Percentiles rank a stretch among this genome's conserved stretches.
Conservation (phyloP, 2,329 filamentous ascomycete genomes). For the Phyllosticta citrichinensis region DNA sequence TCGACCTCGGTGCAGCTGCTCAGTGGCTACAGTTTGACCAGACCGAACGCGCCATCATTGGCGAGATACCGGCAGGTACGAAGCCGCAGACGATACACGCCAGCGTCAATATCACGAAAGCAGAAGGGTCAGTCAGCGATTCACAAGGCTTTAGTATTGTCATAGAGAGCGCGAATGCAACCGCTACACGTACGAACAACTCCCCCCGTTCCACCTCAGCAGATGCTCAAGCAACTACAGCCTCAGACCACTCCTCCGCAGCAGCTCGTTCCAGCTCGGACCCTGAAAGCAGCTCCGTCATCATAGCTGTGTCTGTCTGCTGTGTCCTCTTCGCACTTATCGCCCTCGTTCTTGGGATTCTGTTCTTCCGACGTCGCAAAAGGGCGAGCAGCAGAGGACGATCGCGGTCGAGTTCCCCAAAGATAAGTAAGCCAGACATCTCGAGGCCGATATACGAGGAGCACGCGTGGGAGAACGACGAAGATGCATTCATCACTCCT, state of each 20-base stretch:
- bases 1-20: slow-evolving; percentile 34
- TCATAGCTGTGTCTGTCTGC: slow-evolving; percentile 15
- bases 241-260: slow-evolving; percentile 11
- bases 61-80: slow-evolving; percentile 36
- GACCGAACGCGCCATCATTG: slow-evolving; percentile 34
- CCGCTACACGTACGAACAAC: slow-evolving; percentile 2
- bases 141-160: slow-evolving; percentile 36
- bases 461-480: slow-evolving; percentile 18
- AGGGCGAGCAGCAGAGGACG: slow-evolving; percentile 12
- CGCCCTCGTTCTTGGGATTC: slow-evolving; percentile 11
- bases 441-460: slow-evolving; percentile 31
- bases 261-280: not conserved
- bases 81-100: slow-evolving; percentile 31
- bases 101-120: slow-evolving; percentile 33
- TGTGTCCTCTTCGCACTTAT: slow-evolving; percentile 21
- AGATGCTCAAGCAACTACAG: slow-evolving; percentile 16
- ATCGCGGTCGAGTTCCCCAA: not conserved
- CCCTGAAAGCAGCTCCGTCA: not conserved
- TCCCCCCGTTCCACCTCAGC: slow-evolving; percentile 13
- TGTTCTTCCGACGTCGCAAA: slow-evolving; percentile 17
- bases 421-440: slow-evolving; percentile 22
- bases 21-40: slow-evolving; percentile 43
- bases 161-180: not conserved
- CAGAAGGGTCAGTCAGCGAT: slow-evolving; percentile 19
- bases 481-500: slow-evolving; percentile 12